Conservation (phyloP, 371 early-diverging fungal genomes). For the Mortierella polycephala region DNA sequence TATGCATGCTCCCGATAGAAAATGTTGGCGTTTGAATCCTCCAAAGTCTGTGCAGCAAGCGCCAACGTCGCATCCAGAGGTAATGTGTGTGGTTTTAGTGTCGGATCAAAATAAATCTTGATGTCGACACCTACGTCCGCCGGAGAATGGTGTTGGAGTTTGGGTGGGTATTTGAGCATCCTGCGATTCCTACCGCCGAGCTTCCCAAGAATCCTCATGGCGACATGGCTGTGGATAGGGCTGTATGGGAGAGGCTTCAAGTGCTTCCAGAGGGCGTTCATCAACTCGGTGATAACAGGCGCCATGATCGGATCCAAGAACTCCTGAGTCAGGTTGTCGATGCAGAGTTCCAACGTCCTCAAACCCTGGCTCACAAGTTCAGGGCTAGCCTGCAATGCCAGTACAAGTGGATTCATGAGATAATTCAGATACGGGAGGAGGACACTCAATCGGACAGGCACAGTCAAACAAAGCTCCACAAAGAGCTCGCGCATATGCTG, state of each 20-base stretch:
- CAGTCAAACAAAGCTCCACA: conserved; percentile 92
- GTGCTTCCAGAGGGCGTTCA: conserved; percentile 93
- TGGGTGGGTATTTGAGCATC: conserved; percentile 77
- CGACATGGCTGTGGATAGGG: conserved; percentile 83
- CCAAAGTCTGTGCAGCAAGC: conserved; percentile 68
- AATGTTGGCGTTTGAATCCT: conserved; percentile 60
- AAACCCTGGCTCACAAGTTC: conserved; percentile 96
- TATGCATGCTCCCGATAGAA: conserved; percentile 76
- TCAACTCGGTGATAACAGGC: conserved; percentile 93
- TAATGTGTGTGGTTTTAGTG: conserved; percentile 60
- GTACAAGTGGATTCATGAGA: conserved; percentile 95
- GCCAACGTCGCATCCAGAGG: conserved; percentile 66
- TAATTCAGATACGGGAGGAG: conserved; percentile 94
- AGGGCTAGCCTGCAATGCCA: conserved; percentile 91
- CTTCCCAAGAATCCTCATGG: conserved; percentile 96
- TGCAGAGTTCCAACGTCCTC: conserved; percentile 96
- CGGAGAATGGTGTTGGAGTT: conserved; percentile 61
- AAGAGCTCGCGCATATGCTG: conserved; percentile 88
- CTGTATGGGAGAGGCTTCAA: conserved; percentile 88
- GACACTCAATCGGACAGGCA: conserved; percentile 96
- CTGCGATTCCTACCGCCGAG: conserved; percentile 93
- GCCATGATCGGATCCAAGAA: conserved; percentile 96
- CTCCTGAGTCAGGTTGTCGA: conserved; percentile 97
- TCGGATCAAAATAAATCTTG: conserved; percentile 71
- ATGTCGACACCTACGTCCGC: conserved; percentile 73